Evolutionary conservation across 257 asterid species (phyloP).

Genomic region (Scutellaria minor): DNA sequence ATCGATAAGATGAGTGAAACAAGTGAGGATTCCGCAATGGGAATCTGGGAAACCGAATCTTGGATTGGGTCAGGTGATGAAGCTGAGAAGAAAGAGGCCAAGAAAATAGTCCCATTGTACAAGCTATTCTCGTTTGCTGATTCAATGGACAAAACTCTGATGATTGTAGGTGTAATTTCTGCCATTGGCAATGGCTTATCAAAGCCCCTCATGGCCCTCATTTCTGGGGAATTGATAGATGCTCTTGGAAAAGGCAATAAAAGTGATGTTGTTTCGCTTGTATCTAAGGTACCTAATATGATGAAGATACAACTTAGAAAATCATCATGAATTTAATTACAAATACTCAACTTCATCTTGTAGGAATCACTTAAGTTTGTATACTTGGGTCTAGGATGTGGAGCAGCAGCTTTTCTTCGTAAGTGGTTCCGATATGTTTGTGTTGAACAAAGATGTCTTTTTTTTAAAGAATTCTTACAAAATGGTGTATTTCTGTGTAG

Average conservation of each 20-base stretch:
- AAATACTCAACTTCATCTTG: constrained; percentile 11
- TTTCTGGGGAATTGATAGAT: constrained; percentile 44
- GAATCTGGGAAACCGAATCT: constrained; percentile 23
- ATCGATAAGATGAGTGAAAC: constrained; percentile 13
- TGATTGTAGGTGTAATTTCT: constrained; percentile 50
- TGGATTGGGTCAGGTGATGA: background rate
- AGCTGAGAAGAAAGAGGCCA: constrained; percentile 12
- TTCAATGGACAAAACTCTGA: constrained; percentile 44
- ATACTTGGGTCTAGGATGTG: constrained; percentile 52
- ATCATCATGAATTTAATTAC: background rate
- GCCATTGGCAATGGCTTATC: constrained; percentile 50
- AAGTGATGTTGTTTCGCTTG: constrained; percentile 20
- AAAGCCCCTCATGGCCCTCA: constrained; percentile 42
- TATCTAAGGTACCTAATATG: constrained; percentile 43
- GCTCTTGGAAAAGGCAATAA: constrained; percentile 39
- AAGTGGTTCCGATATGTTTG: constrained; percentile 30
- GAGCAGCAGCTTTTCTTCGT: constrained; percentile 63
- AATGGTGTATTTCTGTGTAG: constrained; percentile 34
- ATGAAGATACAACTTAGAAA: no score
- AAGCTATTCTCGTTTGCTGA: constrained; percentile 56
- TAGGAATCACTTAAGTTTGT: constrained; percentile 52
- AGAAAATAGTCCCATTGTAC: constrained; percentile 35
- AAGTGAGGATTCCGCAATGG: background rate
- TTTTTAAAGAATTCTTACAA: background rate
- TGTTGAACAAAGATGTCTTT: background rate